Conservation (phyloP, 805 yeast species). For the Lipomyces sp. region DNA sequence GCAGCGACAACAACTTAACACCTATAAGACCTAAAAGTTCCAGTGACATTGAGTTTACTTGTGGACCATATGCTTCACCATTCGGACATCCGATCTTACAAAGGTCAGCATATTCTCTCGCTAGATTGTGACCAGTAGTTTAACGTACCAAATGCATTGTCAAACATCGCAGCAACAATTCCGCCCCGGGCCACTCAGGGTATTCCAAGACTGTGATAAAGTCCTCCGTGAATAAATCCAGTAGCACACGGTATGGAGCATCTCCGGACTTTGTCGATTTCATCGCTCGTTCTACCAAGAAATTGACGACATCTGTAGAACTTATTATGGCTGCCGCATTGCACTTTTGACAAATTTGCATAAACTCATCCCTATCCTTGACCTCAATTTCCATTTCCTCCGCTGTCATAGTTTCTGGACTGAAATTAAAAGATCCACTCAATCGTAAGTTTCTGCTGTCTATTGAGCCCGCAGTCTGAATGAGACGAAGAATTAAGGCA, state of each 20-base stretch:
- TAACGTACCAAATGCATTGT: slow-evolving; percentile 25
- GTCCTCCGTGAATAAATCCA: slow-evolving; percentile 65
- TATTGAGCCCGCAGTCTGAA: slow-evolving; percentile 50
- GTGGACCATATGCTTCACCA: slow-evolving; percentile 48
- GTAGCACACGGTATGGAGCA: slow-evolving; percentile 39
- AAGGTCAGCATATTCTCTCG: slow-evolving; percentile 1
- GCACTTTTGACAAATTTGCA: slow-evolving; percentile 20
- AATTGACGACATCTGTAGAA: slow-evolving; percentile 37
- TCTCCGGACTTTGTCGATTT: slow-evolving; percentile 37
- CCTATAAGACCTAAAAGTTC: slow-evolving; percentile 70
- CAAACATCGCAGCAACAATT: slow-evolving; percentile 49
- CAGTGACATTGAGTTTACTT: slow-evolving; percentile 57
- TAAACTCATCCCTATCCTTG: slow-evolving; percentile 18
- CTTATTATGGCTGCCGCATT: slow-evolving; percentile 32
- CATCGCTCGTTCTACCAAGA: slow-evolving; percentile 38
- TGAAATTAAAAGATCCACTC: neutral
- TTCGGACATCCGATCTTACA: slow-evolving; percentile 38
- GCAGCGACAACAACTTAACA: slow-evolving; percentile 47
- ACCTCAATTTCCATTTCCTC: slow-evolving; percentile 25
- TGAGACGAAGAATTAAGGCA: slow-evolving; percentile 51
- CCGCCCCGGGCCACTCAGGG: slow-evolving; percentile 71
- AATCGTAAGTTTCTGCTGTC: slow-evolving; percentile 1
- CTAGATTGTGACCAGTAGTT: neutral
- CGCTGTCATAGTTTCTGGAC: slow-evolving; percentile 6
- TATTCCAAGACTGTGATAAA: slow-evolving; percentile 53